Conservation (phyloP, 2,329 filamentous ascomycete genomes). For the Hypocrella siamensis region DNA sequence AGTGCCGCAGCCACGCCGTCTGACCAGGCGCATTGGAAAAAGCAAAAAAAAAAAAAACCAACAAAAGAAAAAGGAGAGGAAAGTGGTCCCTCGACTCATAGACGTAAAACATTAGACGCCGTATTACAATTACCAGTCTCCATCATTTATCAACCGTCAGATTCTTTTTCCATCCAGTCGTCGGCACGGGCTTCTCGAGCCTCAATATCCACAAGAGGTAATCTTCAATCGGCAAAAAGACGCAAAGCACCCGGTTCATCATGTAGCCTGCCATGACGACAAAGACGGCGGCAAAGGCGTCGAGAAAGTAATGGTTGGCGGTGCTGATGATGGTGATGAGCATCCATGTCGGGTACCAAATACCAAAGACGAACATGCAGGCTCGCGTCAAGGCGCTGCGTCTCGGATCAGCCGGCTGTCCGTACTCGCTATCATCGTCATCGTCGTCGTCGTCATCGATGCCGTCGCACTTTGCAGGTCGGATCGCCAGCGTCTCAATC, state of each 20-base stretch:
- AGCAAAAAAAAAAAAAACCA: no score
- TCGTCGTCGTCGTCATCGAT: slow-evolving; percentile 9
- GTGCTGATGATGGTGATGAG: slow-evolving; percentile 42
- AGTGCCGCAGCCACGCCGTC: no score
- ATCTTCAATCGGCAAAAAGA: slow-evolving; percentile 47
- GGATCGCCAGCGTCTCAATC: slow-evolving; percentile 1
- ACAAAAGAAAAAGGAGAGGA: no score
- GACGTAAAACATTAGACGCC: no score
- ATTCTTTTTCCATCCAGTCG: slow-evolving; percentile 16
- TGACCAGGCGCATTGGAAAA: no score
- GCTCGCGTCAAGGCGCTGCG: slow-evolving; percentile 7
- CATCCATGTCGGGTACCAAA: slow-evolving; percentile 36
- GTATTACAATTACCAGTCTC: no score
- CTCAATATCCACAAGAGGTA: slow-evolving; percentile 44
- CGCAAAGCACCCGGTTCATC: slow-evolving; percentile 34
- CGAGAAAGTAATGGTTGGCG: slow-evolving; percentile 47
- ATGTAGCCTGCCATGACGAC: slow-evolving; percentile 44
- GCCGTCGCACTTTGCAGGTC: neutral
- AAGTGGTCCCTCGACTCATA: no score
- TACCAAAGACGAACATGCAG: slow-evolving; percentile 19
- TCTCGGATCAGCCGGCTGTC: slow-evolving; percentile 7
- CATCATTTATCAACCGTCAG: slow-evolving; percentile 4
- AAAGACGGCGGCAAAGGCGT: slow-evolving; percentile 46
- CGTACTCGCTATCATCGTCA: slow-evolving; percentile 1
- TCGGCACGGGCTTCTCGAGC: slow-evolving; percentile 46